These are phyloP conservation scores for Beauveria sp. DNA, from an alignment of 2,329 filamentous ascomycete species.

Conservation along the genomic window DNA sequence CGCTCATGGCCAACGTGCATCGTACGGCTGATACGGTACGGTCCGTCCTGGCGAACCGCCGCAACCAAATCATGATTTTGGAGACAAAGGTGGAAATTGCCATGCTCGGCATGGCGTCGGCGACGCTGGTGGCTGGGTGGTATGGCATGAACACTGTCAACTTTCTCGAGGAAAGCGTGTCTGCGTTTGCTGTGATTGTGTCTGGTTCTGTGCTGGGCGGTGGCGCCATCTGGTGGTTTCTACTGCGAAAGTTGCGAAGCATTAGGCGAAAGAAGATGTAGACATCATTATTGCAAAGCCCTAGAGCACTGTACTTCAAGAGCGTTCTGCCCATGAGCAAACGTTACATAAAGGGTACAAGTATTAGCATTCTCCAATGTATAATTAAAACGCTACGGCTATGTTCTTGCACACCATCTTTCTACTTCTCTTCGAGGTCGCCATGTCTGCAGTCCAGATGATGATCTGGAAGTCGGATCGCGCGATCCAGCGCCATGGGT, in stretches of 20 bases:
- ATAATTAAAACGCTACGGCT: too few relatives aligned
- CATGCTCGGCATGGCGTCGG: slow-evolving; percentile 27
- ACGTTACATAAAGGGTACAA: too few relatives aligned
- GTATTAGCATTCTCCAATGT: too few relatives aligned
- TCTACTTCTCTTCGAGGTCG: neutral
- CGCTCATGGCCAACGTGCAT: slow-evolving; percentile 21
- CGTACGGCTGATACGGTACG: slow-evolving; percentile 26
- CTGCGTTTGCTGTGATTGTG: slow-evolving; percentile 19
- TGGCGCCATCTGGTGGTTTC: slow-evolving; percentile 9
- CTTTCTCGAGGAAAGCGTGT: slow-evolving; percentile 24
- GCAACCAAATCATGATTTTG: slow-evolving; percentile 31
- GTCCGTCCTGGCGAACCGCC: slow-evolving; percentile 25
- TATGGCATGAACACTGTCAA: slow-evolving; percentile 31
- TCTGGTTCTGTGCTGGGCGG: slow-evolving; percentile 3
- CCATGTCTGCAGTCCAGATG: slow-evolving; percentile 23
- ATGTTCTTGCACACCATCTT: neutral
- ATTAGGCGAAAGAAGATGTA: neutral
- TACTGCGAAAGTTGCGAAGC: slow-evolving; percentile 2
- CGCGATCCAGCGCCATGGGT: slow-evolving; percentile 48
- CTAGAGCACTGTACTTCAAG: too few relatives aligned
- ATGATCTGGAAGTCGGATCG: slow-evolving; percentile 36
- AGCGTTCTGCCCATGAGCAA: neutral
- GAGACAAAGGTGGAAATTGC: slow-evolving; percentile 28
- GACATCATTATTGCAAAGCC: neutral
- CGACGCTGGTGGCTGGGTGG: slow-evolving; percentile 26